Evolutionary conservation across 306 rosid genomes (phyloP), one percentile per base, ranked within the genome.

Genomic region (Hippophae rhamnoides): DNA sequence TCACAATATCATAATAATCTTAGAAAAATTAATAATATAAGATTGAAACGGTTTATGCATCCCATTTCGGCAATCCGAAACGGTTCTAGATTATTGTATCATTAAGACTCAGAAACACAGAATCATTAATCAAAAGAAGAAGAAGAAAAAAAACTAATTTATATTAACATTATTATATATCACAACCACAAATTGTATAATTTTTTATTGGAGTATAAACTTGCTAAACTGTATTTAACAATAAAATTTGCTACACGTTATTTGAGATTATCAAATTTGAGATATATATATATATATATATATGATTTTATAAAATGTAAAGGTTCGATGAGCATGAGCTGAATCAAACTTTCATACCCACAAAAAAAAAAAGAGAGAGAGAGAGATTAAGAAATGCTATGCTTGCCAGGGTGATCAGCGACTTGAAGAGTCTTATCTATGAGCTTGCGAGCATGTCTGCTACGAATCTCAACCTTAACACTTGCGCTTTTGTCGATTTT

Each of bases 401-500:
- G 72, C 45, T 76, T 68, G 56, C 79, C 76, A 0, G 87, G 94
- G 7, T 43, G 72, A 74, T 84, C 95, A 55, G 98, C 95, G 46
- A 79, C 82, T 72, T 92, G 74, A 74, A 92, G 66, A 3, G 98
- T 92, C 75, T 90, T 87, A 42, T 92, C 92, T 3, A 92, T 92
- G 58, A 92, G 75, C 52, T 63, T 79, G 12, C 95, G 87, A 63
- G 98, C 95, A 55, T 83, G 85, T 53, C 76, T 76, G 87, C 98
- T 92, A 5, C 96, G 95, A 79, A 92, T 92, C 83, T 92, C 98
- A 0, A 92, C 95, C 76, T 61, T 81, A 2, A 92, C 95, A 55
- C 96, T 92, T 2, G 96, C 82, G 72, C 98, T 92, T 69, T 92
- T 87, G 62, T 87, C 98, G 81, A 92, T 87, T 75, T 85, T 92